A percentile compares a stretch with the other conserved stretches of the same genome.
These are phyloP conservation scores for Dryadomyces sulphureus DNA, from an alignment of 2,329 filamentous ascomycete genomes.

Conservation along the genomic window DNA sequence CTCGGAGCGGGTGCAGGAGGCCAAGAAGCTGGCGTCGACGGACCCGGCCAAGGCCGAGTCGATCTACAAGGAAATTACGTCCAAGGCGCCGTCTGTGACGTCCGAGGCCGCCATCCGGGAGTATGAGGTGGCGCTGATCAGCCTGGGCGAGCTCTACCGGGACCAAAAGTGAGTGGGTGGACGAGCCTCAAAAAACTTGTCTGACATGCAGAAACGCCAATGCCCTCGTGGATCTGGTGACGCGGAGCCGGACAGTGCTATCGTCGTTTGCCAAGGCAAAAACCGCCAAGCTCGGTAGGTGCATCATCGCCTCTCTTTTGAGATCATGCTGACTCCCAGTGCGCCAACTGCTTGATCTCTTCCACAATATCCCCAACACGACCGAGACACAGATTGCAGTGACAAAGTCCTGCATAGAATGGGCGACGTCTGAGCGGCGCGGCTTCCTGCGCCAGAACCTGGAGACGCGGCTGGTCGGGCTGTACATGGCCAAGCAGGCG, in stretches of 20 bases:
- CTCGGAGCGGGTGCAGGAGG: constrained; percentile 65
- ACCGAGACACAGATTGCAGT: constrained; percentile 88
- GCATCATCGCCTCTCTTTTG: neutral
- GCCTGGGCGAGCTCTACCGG: constrained; percentile 81
- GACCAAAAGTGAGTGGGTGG: constrained; percentile 56
- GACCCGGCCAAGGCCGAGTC: constrained; percentile 73
- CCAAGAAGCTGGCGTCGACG: constrained; percentile 66
- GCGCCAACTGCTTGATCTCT: constrained; percentile 89
- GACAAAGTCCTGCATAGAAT: constrained; percentile 99
- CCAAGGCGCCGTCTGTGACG: constrained; percentile 67
- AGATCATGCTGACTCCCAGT: constrained; percentile 37
- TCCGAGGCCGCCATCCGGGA: constrained; percentile 76
- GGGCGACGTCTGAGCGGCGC: constrained; percentile 87
- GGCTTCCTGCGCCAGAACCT: constrained; percentile 97
- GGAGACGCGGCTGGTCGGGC: constrained; percentile 81
- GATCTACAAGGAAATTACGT: constrained; percentile 80
- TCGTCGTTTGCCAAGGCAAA: constrained; percentile 98
- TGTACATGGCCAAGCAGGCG: constrained; percentile 94
- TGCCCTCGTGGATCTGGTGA: constrained; percentile 79
- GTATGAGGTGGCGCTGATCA: constrained; percentile 80
- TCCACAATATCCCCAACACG: constrained; percentile 84
- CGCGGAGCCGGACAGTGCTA: constrained; percentile 76
- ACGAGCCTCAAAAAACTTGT: neutral
- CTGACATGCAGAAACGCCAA: constrained; percentile 48
- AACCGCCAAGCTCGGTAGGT: constrained; percentile 87